Evolutionary conservation across 805 yeast species (phyloP), one percentile per base, ranked within the genome.

Genomic region (Metschnikowia similis): DNA sequence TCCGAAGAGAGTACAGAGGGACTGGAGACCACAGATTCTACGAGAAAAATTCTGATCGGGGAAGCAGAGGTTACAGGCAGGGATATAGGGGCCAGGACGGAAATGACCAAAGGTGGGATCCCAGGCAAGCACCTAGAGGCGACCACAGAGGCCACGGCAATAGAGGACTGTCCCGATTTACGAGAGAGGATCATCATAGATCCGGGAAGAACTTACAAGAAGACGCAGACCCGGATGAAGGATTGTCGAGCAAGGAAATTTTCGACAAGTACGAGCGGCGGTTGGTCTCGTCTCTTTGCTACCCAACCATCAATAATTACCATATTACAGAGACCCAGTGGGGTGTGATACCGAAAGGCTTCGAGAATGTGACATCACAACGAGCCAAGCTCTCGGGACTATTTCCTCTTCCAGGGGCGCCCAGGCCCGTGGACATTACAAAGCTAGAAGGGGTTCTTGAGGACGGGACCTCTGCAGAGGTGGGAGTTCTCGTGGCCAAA

Each of bases 321-420:
- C 68, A 70, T 43, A 70, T 84, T 10, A 59, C 67, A 10, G 72
- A 71, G 16, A 74, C 88, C 0, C 67, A 73, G 44, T 89, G 96
- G 96, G 94, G 88, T 45, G 69, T 79, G 26, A 74, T 76, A 32
- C 90, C 96, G 0, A 72, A 74, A 53, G 92, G 89, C 0, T 85
- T 85, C 62, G 94, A 87, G 59, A 77, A 79, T 6, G 82, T 86
- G 1, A 77, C 87, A 1, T 86, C 94, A 0, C 87, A 83, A 53
- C 73, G 85, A 52, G 96, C 94, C 6, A 89, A 89, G 59, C 68
- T 86, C 14, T 79, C 89, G 1, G 96, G 96, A 0, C 65, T 87
- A 2, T 89, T 89, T 59, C 89, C 91, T 2, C 70, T 80, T 14
- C 92, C 94, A 1, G 56, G 58, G 8, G 42, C 58, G 2, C 82